phyloP scores from a whole-genome alignment of 2,329 filamentous ascomycete genomes.

The Apiospora marii region DNA sequence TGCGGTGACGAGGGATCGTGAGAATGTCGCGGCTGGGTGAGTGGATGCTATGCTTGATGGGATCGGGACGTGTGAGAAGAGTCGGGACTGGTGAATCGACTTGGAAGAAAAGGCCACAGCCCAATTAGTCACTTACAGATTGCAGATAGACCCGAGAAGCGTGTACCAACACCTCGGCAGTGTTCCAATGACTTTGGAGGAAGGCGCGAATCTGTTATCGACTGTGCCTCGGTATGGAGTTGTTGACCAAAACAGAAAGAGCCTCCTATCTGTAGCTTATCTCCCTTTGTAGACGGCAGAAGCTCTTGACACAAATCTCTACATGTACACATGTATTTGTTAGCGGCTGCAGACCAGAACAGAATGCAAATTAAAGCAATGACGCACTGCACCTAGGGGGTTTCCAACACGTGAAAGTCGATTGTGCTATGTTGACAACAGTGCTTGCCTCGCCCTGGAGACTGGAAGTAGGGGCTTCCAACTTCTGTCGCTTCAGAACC shows the following conservation, averaged over 20 bases:
- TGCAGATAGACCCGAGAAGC: background rate
- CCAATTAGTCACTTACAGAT: conserved; percentile 7
- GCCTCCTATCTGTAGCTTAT: background rate
- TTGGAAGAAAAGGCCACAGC: background rate
- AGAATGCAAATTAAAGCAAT: background rate
- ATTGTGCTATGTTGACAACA: background rate
- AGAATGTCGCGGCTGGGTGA: conserved; percentile 47
- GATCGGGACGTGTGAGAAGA: conserved; percentile 2
- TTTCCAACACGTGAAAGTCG: background rate
- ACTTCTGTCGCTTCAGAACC: background rate
- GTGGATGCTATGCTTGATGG: conserved; percentile 53
- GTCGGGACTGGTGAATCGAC: background rate
- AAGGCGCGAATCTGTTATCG: background rate
- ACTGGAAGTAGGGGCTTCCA: background rate
- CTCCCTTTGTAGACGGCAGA: background rate
- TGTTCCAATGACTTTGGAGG: background rate
- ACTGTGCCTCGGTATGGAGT: background rate
- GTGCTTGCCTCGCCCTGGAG: background rate
- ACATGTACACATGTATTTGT: background rate
- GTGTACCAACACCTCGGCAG: background rate
- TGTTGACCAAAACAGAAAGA: conserved; percentile 3
- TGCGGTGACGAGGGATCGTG: conserved; percentile 56
- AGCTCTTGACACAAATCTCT: background rate
- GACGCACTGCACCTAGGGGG: background rate
- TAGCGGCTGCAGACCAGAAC: background rate